Base-by-base conservation (phyloP, 495 filamentous ascomycete species). In the Penicillium cinerascens region DNA sequence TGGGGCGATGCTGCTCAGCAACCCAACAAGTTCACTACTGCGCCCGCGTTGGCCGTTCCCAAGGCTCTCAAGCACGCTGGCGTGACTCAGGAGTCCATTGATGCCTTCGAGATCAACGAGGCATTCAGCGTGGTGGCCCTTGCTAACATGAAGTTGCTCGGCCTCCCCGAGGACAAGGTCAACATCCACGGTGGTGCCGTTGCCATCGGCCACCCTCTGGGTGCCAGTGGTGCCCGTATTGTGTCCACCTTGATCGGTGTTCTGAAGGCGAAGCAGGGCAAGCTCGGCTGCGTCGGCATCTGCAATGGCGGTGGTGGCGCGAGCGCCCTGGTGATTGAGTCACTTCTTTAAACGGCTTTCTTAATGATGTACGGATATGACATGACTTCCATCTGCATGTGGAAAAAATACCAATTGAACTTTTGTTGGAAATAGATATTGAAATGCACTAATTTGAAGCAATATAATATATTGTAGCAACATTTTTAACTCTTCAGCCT, bases 91-190 rank as follows among this genome's bases (percentile, higher is more conserved):
- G 78, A 86, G 40, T 74, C 85, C 36, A 81, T 98, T 44, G 92
- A 97, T 62, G 92, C 85, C 56, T 97, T 92, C 63, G 93, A 98
- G 79, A 96, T 98, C 78, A 98, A 98, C 73, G 93, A 98, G 76
- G 93, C 93, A 6, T 98, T 98, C 80, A 91, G 87, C 39, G 93
- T 98, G 21, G 93, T 98, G 41, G 92, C 93, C 15, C 76, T 97
- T 42, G 92, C 93, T 51, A 98, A 98, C 73, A 81, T 95, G 74
- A 96, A 97, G 79, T 64, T 97, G 36, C 84, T 98, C 26, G 76
- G 74, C 45, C 66, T 98, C 42, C 73, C 78, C 43, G 83, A 88
- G 56, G 87, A 89, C 33, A 95, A 92, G 75, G 92, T 98, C 54
- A 98, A 98, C 73, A 77, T 96, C 20, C 92, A 95, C 59, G 93